A percentile compares a stretch with the other conserved stretches of the same genome.
Conservation (phyloP, 2,329 filamentous ascomycete genomes). For the Ophiostoma sp. region DNA sequence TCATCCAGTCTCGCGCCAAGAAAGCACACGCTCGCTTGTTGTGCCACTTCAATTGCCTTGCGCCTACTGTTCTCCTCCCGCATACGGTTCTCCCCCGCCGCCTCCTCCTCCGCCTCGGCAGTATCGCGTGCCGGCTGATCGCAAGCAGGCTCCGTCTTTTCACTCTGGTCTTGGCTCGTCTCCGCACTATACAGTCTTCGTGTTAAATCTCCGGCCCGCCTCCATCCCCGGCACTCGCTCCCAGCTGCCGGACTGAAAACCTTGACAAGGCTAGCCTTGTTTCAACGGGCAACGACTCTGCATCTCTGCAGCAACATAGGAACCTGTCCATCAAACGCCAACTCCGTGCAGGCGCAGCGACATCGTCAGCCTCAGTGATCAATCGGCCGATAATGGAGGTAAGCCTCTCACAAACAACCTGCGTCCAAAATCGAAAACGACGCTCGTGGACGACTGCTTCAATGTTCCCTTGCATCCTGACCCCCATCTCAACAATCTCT, state of each 20-base stretch:
- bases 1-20: background rate
- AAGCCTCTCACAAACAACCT: background rate
- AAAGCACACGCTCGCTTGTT: background rate
- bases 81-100: background rate
- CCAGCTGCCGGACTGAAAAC: background rate
- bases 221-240: background rate
- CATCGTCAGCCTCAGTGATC: background rate
- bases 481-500: background rate
- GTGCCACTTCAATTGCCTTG: background rate
- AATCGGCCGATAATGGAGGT: background rate
- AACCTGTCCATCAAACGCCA: background rate
- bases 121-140: background rate
- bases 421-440: background rate
- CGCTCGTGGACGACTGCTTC: background rate
- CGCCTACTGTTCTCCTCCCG: background rate
- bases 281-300: background rate
- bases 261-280: conserved; percentile 7
- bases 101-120: background rate
- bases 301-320: background rate
- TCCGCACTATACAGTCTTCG: background rate
- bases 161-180: background rate
- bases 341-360: background rate
- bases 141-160: background rate
- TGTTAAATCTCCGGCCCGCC: too few relatives aligned
- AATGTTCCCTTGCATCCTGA: background rate